Evolutionary conservation across 768 basidiomycete species (phyloP), one percentile per base, ranked within the genome.

Genomic region (Tylopilus intermedius): DNA sequence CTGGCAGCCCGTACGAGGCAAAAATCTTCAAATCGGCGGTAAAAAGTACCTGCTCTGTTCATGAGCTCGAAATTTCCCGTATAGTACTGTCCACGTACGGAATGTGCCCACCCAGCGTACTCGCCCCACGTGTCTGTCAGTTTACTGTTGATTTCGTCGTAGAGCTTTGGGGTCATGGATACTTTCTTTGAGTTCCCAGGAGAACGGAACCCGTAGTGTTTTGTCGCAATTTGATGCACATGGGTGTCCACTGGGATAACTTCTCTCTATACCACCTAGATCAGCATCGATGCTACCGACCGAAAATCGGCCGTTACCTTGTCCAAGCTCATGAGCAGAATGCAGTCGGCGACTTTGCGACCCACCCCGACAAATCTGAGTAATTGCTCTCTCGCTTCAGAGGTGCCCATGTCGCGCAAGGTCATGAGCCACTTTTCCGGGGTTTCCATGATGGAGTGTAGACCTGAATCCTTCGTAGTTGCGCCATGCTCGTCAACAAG

Each of bases 161-260:
- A 93, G 15, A 94, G 64, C 57, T 80, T 84, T 0, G 89, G 83
- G 0, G 83, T 85, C 84, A 94, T 88, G 32, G 69, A 72, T 3
- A 74, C 64, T 62, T 87, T 87, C 42, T 72, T 73, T 2, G 60
- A 59, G 7, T 51, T 47, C 29, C 66, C 63, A 0, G 72, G 61
- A 7, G 76, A 73, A 58, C 80, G 81, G 10, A 90, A 62, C 1
- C 84, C 85, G 60, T 92, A 90, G 61, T 89, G 74, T 63, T 88
- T 91, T 22, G 77, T 71, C 8, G 90, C 90, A 49, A 97, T 94
- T 64, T 95, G 93, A 57, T 88, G 76, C 27, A 99, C 90, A 65
- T 99, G 96, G 0, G 94, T 96, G 65, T 99, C 96, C 48, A 99
- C 90, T 4, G 96, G 96, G 8, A 98, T 80, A 14, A 94, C 84